Conservation (phyloP, 495 filamentous ascomycete genomes). For the Podospora pseudocomata region DNA sequence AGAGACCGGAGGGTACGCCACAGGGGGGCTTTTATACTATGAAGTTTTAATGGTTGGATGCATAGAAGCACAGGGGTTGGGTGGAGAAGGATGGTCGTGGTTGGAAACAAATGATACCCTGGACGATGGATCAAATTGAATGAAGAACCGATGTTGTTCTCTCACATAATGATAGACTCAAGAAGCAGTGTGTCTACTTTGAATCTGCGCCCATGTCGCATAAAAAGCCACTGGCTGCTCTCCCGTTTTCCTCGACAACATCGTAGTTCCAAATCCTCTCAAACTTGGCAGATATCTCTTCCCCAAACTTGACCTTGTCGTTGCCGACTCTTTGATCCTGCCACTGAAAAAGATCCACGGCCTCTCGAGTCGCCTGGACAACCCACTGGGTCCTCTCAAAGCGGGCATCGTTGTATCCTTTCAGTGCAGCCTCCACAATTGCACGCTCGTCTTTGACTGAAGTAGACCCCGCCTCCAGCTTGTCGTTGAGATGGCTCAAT, state of each 20-base stretch:
- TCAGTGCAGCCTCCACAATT: slow-evolving; percentile 33
- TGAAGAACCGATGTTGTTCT: not conserved
- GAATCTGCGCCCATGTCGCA: not conserved
- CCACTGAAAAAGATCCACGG: slow-evolving; percentile 44
- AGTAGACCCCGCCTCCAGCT: not conserved
- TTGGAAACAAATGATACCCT: not conserved
- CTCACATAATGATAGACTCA: not conserved
- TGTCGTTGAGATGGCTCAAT: slow-evolving; percentile 31
- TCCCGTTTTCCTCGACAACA: slow-evolving; percentile 12
- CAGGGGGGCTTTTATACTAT: not conserved
- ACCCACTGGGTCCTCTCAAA: slow-evolving; percentile 40
- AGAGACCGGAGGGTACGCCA: not conserved
- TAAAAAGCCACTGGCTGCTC: not conserved
- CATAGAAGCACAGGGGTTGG: not conserved
- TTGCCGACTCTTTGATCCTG: slow-evolving; percentile 24
- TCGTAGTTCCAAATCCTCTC: slow-evolving; percentile 43
- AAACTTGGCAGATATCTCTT: slow-evolving; percentile 29
- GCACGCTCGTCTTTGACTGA: not conserved
- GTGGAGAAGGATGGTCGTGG: not conserved
- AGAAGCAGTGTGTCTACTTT: not conserved
- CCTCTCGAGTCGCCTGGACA: slow-evolving; percentile 33
- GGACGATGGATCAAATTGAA: not conserved
- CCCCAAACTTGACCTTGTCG: slow-evolving; percentile 32
- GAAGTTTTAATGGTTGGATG: not conserved
- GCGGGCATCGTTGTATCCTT: slow-evolving; percentile 35